phyloP scores from a whole-genome alignment of 257 asterid genomes.

The Gentiana macrophylla region DNA sequence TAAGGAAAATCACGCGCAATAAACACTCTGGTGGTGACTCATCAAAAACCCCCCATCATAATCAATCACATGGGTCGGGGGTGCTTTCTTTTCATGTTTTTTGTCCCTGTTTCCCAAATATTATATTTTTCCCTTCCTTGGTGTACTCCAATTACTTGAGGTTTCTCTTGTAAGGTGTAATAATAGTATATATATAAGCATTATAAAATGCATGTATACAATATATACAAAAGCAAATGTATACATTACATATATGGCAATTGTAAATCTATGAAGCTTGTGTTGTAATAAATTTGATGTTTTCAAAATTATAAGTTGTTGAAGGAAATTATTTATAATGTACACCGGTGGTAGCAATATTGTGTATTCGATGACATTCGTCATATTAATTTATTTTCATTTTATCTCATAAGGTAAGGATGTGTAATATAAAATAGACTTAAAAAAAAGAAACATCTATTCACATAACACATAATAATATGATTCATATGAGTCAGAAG shows the following conservation, averaged over 20 bases:
- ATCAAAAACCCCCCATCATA: constrained; percentile 11
- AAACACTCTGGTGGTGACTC: constrained; percentile 27
- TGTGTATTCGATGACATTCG: no score
- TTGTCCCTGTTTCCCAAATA: constrained; percentile 6
- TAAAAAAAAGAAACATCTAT: no score
- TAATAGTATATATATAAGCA: constrained; percentile 18
- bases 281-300: constrained; percentile 27
- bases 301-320: constrained; percentile 7
- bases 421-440: no score
- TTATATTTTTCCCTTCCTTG: not conserved
- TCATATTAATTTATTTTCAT: no score
- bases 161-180: constrained; percentile 10
- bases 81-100: not conserved
- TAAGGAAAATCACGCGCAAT: constrained; percentile 32
- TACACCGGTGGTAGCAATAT: no score
- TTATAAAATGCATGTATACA: constrained; percentile 20
- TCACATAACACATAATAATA: no score
- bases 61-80: constrained; percentile 23
- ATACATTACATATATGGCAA: constrained; percentile 14
- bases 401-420: no score
- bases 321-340: no score
- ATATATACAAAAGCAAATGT: constrained; percentile 3
- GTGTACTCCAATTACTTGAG: constrained; percentile 20
- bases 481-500: no score
- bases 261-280: constrained; percentile 40